These are phyloP conservation scores for Flaveria bidentis DNA, from an alignment of 129 eudicot genomes.

Conservation along the genomic window DNA sequence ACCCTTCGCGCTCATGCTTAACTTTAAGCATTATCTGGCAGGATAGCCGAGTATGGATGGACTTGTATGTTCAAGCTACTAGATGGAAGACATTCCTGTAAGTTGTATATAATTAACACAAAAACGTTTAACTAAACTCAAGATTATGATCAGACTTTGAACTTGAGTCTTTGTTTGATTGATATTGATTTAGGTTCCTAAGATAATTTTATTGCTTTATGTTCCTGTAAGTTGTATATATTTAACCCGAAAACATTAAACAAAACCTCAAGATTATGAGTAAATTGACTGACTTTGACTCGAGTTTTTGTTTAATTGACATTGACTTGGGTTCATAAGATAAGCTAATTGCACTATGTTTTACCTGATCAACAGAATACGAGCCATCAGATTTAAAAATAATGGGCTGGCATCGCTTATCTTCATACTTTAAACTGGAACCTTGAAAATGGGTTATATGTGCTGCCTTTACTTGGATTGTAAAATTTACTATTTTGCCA, in stretches of 20 bases:
- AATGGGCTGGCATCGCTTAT: conserved; percentile 83
- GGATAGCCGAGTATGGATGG: neutral
- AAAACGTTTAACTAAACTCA: neutral
- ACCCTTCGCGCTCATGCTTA: conserved; percentile 6
- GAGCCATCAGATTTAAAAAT: conserved; percentile 56
- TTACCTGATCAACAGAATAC: conserved; percentile 63
- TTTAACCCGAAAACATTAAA: neutral
- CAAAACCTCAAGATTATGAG: neutral
- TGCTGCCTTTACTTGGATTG: conserved; percentile 85
- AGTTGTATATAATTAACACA: neutral
- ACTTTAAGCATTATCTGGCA: conserved; percentile 32
- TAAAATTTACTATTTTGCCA: too few relatives aligned
- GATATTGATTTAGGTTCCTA: too few relatives aligned
- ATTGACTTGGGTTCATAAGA: too few relatives aligned
- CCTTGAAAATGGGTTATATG: conserved; percentile 79
- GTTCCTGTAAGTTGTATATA: conserved; percentile 39
- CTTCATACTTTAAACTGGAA: conserved; percentile 92
- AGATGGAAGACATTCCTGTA: conserved; percentile 47
- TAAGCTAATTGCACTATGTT: neutral
- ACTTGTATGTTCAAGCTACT: conserved; percentile 43
- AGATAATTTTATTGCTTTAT: too few relatives aligned
- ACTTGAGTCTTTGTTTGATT: neutral
- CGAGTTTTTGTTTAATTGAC: neutral
- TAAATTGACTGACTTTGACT: neutral
- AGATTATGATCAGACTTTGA: neutral